phyloP scores from a whole-genome alignment of 2,329 filamentous ascomycete genomes.

The Penicillium corylophilum region DNA sequence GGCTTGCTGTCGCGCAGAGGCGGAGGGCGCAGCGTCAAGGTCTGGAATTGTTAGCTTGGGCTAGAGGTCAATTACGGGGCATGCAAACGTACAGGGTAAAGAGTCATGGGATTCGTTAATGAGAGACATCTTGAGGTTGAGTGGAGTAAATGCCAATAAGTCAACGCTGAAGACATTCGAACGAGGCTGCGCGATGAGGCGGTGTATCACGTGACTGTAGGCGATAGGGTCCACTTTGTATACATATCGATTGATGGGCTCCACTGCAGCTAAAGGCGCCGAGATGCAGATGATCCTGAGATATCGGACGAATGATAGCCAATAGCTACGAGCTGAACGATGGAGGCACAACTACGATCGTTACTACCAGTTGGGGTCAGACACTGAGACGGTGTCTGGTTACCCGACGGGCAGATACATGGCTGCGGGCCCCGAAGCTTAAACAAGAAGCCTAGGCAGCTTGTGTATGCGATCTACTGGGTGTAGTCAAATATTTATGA shows the following conservation, averaged over 20 bases:
- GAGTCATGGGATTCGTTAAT: conserved; percentile 73
- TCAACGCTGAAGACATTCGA: not conserved
- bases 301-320: not conserved
- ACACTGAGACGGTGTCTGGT: not conserved
- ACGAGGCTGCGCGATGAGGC: not conserved
- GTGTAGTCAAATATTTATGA: not conserved
- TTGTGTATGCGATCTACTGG: not conserved
- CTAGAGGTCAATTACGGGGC: conserved; percentile 3
- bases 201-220: conserved; percentile 5
- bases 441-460: not conserved
- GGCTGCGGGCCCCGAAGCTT: not conserved
- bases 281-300: not conserved
- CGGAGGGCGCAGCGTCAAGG: conserved; percentile 72
- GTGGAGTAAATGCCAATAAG: not conserved
- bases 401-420: not conserved
- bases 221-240: not conserved
- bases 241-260: not conserved
- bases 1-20: conserved; percentile 62
- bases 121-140: conserved; percentile 57
- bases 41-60: conserved; percentile 53
- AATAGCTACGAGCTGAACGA: not conserved
- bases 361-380: not conserved
- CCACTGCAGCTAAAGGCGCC: not conserved
- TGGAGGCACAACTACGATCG: not conserved
- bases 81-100: conserved; percentile 65